A percentile compares a stretch with the other conserved stretches of the same genome.
These are phyloP conservation scores for Blastomyces emzantsi DNA, from an alignment of 2,329 filamentous ascomycete species.

Conservation along the genomic window DNA sequence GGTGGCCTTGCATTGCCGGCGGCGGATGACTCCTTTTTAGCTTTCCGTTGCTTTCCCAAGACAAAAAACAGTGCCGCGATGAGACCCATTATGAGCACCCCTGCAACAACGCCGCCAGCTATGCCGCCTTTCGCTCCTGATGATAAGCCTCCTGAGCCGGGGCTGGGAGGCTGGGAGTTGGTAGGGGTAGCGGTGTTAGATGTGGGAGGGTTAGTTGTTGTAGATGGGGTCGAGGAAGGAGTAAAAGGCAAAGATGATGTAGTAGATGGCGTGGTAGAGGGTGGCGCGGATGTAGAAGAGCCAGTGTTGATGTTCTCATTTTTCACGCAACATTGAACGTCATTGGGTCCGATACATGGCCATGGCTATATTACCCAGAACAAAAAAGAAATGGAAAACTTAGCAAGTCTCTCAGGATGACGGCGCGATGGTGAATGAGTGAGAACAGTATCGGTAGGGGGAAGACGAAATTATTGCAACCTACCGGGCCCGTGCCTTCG, in stretches of 20 bases:
- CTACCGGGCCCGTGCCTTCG: neutral
- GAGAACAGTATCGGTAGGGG: neutral
- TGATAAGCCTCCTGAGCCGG: neutral
- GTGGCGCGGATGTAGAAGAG: neutral
- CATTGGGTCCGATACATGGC: neutral
- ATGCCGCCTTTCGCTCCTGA: neutral
- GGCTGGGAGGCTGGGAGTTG: neutral
- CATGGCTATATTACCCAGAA: neutral
- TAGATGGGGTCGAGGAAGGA: neutral
- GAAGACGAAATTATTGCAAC: neutral
- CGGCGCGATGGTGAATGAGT: neutral
- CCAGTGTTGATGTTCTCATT: neutral
- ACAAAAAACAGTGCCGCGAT: neutral
- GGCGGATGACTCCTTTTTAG: neutral
- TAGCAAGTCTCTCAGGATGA: neutral
- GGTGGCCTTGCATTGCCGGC: neutral
- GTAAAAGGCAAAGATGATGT: neutral
- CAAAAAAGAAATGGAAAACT: neutral
- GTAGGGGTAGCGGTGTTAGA: neutral
- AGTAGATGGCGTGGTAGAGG: neutral
- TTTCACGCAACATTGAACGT: slow-evolving; percentile 3
- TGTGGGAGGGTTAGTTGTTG: neutral
- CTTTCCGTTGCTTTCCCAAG: neutral
- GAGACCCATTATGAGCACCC: neutral
- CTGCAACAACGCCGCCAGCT: neutral